Conservation (phyloP, 768 basidiomycete genomes). For the Suillus alpinus region DNA sequence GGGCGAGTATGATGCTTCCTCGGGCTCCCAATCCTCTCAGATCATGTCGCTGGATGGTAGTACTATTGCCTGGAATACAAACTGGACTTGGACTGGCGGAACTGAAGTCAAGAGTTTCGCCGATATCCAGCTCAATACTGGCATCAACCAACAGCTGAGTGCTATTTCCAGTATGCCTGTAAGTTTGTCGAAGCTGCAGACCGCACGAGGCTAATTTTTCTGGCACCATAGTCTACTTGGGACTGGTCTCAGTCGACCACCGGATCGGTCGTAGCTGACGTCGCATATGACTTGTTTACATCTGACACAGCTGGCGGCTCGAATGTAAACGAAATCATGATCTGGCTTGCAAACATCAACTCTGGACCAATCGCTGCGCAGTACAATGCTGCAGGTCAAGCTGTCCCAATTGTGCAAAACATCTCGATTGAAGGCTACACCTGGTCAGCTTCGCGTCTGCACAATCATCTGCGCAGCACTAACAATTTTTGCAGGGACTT, state of each 20-base stretch:
- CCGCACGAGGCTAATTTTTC: neutral
- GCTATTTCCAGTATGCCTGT: constrained; percentile 57
- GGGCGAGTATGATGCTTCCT: constrained; percentile 37
- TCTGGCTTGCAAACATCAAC: constrained; percentile 62
- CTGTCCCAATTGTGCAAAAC: constrained; percentile 41
- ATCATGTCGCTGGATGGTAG: constrained; percentile 41
- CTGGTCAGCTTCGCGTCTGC: constrained; percentile 36
- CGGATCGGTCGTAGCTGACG: constrained; percentile 48
- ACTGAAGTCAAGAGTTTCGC: constrained; percentile 54
- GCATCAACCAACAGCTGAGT: constrained; percentile 52
- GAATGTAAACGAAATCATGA: constrained; percentile 51
- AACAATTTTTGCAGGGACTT: constrained; percentile 41
- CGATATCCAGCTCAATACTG: constrained; percentile 50
- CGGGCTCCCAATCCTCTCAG: constrained; percentile 53
- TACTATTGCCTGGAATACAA: constrained; percentile 49
- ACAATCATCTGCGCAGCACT: neutral
- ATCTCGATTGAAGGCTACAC: constrained; percentile 46
- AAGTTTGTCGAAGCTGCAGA: constrained; percentile 15
- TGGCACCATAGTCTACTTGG: constrained; percentile 46
- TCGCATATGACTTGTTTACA: constrained; percentile 67
- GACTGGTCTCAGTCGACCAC: constrained; percentile 48
- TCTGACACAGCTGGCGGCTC: constrained; percentile 47
- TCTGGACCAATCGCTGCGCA: constrained; percentile 55
- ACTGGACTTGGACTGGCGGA: constrained; percentile 54
- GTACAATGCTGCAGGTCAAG: constrained; percentile 45